Base-by-base conservation (phyloP, 1,284 basidiomycete genomes). In the Thecaphora frezii region DNA sequence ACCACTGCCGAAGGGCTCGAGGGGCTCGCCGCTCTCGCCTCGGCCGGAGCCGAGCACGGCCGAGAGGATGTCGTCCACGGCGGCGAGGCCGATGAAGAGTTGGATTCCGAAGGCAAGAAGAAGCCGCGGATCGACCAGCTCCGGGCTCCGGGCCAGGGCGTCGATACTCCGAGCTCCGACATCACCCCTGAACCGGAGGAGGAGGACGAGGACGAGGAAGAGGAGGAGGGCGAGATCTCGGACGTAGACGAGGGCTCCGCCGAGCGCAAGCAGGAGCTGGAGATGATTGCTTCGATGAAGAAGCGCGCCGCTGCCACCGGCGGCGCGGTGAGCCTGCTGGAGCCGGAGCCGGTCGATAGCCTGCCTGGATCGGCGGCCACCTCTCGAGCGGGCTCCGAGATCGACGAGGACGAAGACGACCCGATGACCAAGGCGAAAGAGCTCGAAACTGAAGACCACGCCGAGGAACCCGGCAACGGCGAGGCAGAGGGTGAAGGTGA, bases 221-320 rank as follows among this genome's bases (percentile, higher is more conserved):
- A 56, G 0, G 48, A 51, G 9, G 60, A 44, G 18, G 61, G 54
- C 33, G 54, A 65, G 22, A 47, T 28, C 19, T 58, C 53, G 18
- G 69, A 60, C 40, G 53, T 52, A 30, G 59, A 60, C n/a, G 52
- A 45, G n/a, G 65, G 49, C 24, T 58, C 58, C 5, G 58, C 49
- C 9, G 39, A 41, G 13, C 58, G 59, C 48, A 54, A 51, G 5
- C 58, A 55, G 37, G 56, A 62, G 26, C 64, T 66, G 25, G 58
- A 61, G 42, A 55, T 66, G 39, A 66, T 66, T 19, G 64, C 64
- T 1, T 58, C 64, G n/a, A 66, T 66, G 53, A 73, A 73, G 56
- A 67, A 69, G 52, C 69, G 71, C 7, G 71, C 71, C 18, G 71
- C 71, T 13, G 71, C 71, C 7, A 73, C 71, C 1, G 71, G 71